Evolutionary conservation across 2,329 filamentous ascomycete genomes (phyloP).

Genomic region (Diplodia mutila): DNA sequence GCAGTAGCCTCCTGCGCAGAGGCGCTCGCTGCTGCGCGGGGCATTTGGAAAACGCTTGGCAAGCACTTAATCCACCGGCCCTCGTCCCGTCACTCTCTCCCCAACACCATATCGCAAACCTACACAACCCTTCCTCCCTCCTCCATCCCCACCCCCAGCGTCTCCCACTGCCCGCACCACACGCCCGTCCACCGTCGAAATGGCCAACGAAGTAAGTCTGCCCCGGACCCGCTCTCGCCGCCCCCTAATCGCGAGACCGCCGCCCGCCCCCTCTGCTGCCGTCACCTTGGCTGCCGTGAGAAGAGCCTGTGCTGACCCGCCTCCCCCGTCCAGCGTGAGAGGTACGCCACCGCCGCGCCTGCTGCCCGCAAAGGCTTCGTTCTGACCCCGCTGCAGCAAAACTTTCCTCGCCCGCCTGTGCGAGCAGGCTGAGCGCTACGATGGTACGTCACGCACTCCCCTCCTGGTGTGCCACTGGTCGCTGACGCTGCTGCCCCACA

Average conservation of each 20-base stretch:
- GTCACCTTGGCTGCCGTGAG: constrained; percentile 8
- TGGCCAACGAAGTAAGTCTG: constrained; percentile 66
- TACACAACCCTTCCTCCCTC: constrained; percentile 23
- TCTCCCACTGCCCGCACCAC: constrained; percentile 31
- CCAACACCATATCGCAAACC: constrained; percentile 28
- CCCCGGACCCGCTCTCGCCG: constrained; percentile 39
- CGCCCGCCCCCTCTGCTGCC: constrained; percentile 33
- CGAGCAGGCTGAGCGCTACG: constrained; percentile 99
- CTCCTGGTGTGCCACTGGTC: background rate
- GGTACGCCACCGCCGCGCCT: constrained; percentile 42
- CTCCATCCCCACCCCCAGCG: constrained; percentile 34
- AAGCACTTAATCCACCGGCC: constrained; percentile 24
- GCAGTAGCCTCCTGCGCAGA: constrained; percentile 14
- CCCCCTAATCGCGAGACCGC: constrained; percentile 35
- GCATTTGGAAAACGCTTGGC: constrained; percentile 21
- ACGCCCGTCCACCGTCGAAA: constrained; percentile 45
- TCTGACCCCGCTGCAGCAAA: constrained; percentile 41
- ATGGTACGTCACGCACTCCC: constrained; percentile 65
- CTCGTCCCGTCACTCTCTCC: constrained; percentile 26
- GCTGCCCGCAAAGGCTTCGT: constrained; percentile 27
- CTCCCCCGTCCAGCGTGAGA: constrained; percentile 50
- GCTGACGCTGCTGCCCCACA: constrained; percentile 48
- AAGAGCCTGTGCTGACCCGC: constrained; percentile 38
- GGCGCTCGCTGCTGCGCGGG: constrained; percentile 17
- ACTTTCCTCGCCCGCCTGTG: constrained; percentile 89